Conservation (phyloP, 495 filamentous ascomycete species). For the Podospora pseudoanserina region DNA sequence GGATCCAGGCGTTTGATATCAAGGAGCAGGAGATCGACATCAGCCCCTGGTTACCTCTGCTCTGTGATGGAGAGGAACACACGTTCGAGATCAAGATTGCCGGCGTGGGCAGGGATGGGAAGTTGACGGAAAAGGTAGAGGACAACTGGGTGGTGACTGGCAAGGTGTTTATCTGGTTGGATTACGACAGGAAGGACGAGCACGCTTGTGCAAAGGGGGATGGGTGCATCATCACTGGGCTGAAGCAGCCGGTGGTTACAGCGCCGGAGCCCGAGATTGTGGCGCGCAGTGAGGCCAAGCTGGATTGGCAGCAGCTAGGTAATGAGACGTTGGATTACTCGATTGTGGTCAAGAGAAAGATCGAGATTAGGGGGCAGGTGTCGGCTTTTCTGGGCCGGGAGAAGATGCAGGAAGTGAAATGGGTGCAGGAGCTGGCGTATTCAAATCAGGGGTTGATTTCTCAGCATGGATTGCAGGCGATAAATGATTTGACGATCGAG, state of each 20-base stretch:
- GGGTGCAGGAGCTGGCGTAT: constrained; percentile 61
- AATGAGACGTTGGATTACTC: constrained; percentile 62
- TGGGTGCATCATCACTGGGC: neutral
- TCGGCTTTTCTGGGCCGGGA: neutral
- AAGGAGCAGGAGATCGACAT: constrained; percentile 81
- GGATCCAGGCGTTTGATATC: constrained; percentile 80
- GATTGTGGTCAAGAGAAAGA: constrained; percentile 53
- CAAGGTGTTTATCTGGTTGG: constrained; percentile 74
- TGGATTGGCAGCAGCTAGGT: constrained; percentile 42
- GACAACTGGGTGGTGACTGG: constrained; percentile 77
- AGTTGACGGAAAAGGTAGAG: constrained; percentile 58
- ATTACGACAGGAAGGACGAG: constrained; percentile 27
- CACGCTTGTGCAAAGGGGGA: neutral
- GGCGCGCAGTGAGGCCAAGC: constrained; percentile 38
- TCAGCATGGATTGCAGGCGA: constrained; percentile 56
- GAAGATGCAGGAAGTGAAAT: constrained; percentile 31
- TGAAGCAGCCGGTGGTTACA: constrained; percentile 9
- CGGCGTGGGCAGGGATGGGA: constrained; percentile 51
- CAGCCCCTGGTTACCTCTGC: constrained; percentile 66
- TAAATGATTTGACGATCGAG: constrained; percentile 57
- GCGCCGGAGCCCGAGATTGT: constrained; percentile 27
- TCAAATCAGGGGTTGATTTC: constrained; percentile 59
- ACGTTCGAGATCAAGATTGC: constrained; percentile 68
- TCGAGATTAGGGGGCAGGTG: constrained; percentile 40
- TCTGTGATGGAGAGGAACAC: constrained; percentile 63